A percentile compares a stretch with the other conserved stretches of the same genome.
These are phyloP conservation scores for Lonicera japonica DNA, from an alignment of 129 eudicot genomes.

Conservation along the genomic window DNA sequence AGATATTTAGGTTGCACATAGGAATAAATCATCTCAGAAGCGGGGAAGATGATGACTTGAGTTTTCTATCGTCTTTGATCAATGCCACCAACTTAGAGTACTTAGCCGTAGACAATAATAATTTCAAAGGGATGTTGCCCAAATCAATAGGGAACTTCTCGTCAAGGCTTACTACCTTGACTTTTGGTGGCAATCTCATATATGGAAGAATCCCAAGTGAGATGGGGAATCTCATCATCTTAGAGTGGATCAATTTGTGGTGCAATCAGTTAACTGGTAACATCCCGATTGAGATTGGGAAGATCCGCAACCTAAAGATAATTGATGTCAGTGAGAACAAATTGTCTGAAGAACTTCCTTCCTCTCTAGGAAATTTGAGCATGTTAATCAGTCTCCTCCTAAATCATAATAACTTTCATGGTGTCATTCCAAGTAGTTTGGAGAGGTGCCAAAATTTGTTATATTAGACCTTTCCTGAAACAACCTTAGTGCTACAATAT, in stretches of 20 bases:
- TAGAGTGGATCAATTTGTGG: neutral
- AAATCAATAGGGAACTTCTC: too few species aligned
- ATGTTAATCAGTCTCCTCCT: neutral
- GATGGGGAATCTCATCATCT: conserved; percentile 13
- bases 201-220: conserved; percentile 13
- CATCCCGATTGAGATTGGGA: too few species aligned
- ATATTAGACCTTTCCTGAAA: conserved; percentile 5
- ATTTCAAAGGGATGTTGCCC: conserved; percentile 16
- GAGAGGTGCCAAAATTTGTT: neutral
- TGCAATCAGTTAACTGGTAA: neutral
- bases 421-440: neutral
- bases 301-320: too few species aligned
- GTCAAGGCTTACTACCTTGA: neutral
- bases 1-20: conserved; percentile 1
- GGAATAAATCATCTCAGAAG: conserved; percentile 11
- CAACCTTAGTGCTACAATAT: conserved; percentile 2
- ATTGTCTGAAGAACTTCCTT: too few species aligned
- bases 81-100: neutral
- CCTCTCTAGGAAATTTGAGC: too few species aligned
- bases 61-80: conserved; percentile 18
- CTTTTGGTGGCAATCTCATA: neutral
- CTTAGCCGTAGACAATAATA: neutral
- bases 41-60: too few species aligned
- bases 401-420: neutral
- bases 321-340: too few species aligned